phyloP scores from a whole-genome alignment of 2,329 filamentous ascomycete species.

The Tothia fuscella region DNA sequence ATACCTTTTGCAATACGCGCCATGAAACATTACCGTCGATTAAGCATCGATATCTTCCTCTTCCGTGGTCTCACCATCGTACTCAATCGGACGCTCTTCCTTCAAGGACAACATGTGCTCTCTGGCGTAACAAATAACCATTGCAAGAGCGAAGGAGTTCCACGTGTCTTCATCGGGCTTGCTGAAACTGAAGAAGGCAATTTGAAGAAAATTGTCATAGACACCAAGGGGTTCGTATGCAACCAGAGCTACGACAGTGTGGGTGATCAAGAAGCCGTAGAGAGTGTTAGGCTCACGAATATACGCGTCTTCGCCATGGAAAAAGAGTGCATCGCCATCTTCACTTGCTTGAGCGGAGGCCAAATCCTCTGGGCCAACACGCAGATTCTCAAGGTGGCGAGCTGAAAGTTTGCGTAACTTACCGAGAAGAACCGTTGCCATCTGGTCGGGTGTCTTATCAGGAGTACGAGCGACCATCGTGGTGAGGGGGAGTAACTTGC shows the following conservation, averaged over 20 bases:
- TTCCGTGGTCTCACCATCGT: background rate
- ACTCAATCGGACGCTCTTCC: slow-evolving; percentile 20
- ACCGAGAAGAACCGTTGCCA: background rate
- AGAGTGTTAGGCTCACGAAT: slow-evolving; percentile 33
- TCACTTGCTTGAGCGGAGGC: background rate
- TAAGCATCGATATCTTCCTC: background rate
- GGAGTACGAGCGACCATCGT: too few relatives aligned
- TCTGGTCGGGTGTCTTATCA: background rate
- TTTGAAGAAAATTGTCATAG: slow-evolving; percentile 24
- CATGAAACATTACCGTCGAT: too few relatives aligned
- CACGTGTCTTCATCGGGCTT: slow-evolving; percentile 45
- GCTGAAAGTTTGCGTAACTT: background rate
- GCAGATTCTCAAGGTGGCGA: background rate
- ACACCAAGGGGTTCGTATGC: slow-evolving; percentile 34
- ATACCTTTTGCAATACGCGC: too few relatives aligned
- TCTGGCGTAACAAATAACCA: slow-evolving; percentile 41
- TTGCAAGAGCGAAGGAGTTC: slow-evolving; percentile 46
- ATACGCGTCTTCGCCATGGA: slow-evolving; percentile 11
- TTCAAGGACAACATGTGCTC: slow-evolving; percentile 37
- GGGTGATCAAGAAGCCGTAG: slow-evolving; percentile 42
- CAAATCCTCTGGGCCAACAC: background rate
- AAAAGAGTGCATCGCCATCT: background rate
- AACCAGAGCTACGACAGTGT: slow-evolving; percentile 40
- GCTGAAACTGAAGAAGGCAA: slow-evolving; percentile 43
- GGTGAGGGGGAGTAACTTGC: too few relatives aligned